Evolutionary conservation across 83 land plant genomes (phyloP).

Genomic region (Thuja plicata): DNA sequence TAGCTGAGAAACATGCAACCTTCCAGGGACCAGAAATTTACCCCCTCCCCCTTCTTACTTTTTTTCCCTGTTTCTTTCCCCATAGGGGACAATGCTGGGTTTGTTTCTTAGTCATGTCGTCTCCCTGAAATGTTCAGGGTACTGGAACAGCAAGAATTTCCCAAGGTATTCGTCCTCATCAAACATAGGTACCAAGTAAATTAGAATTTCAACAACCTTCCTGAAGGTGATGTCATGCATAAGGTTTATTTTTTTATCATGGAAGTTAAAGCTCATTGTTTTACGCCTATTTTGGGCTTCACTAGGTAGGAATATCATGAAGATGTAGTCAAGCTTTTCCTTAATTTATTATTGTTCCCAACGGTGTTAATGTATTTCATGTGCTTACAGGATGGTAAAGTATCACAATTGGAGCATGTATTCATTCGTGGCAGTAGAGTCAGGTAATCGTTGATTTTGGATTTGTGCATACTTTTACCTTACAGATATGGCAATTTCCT

Average conservation of each 20-base stretch:
- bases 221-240: background rate
- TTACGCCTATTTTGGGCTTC: background rate
- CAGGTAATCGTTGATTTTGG: constrained; percentile 45
- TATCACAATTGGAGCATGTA: constrained; percentile 91
- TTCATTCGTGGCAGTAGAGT: constrained; percentile 94
- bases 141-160: too few species aligned
- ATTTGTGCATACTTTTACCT: background rate
- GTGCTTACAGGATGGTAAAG: constrained; percentile 76
- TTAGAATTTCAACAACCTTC: background rate
- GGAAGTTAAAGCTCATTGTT: background rate
- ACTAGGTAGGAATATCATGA: background rate
- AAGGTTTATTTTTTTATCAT: background rate
- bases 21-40: constrained; percentile 52
- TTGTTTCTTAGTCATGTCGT: too few species aligned
- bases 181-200: too few species aligned
- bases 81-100: too few species aligned
- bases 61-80: too few species aligned
- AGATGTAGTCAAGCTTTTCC: background rate
- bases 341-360: background rate
- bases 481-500: background rate
- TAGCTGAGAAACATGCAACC: constrained; percentile 52
- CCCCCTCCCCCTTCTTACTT: constrained; percentile 17
- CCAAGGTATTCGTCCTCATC: too few species aligned
- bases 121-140: too few species aligned
- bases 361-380: background rate